Percentiles rank a stretch among this genome's conserved stretches.
Evolutionary conservation across 495 filamentous ascomycete species (phyloP).

Genomic region (Aspergillus wentii): DNA sequence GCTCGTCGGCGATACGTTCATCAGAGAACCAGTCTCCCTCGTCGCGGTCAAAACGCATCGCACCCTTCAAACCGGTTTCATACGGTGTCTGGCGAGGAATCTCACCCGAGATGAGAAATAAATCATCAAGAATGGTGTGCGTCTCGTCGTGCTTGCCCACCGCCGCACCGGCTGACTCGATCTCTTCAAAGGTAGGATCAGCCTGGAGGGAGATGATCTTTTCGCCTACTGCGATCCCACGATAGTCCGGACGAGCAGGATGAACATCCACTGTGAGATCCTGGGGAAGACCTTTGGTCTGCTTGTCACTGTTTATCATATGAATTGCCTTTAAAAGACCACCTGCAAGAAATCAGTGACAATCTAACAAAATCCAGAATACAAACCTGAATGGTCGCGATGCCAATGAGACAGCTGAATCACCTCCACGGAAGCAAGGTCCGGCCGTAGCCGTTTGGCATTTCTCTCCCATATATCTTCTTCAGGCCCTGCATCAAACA

Average conservation of each 20-base stretch:
- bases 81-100: slow-evolving; percentile 52
- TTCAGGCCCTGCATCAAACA: slow-evolving; percentile 59
- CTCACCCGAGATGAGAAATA: slow-evolving; percentile 54
- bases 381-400: slow-evolving; percentile 52
- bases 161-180: slow-evolving; percentile 40
- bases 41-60: slow-evolving; percentile 40
- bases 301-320: slow-evolving; percentile 45
- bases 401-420: slow-evolving; percentile 74
- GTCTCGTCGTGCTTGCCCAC: slow-evolving; percentile 38
- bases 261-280: slow-evolving; percentile 48
- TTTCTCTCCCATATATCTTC: slow-evolving; percentile 53
- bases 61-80: slow-evolving; percentile 46
- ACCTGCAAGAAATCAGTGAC: slow-evolving; percentile 22
- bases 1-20: slow-evolving; percentile 52
- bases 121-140: slow-evolving; percentile 49
- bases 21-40: slow-evolving; percentile 50
- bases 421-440: slow-evolving; percentile 62
- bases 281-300: slow-evolving; percentile 18
- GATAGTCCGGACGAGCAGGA: slow-evolving; percentile 49
- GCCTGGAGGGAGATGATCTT: slow-evolving; percentile 49
- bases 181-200: slow-evolving; percentile 52
- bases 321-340: slow-evolving; percentile 43
- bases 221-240: slow-evolving; percentile 42
- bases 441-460: slow-evolving; percentile 40
- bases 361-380: neutral